phyloP scores from a whole-genome alignment of 441 rosid genomes.

The Adansonia gregorii region DNA sequence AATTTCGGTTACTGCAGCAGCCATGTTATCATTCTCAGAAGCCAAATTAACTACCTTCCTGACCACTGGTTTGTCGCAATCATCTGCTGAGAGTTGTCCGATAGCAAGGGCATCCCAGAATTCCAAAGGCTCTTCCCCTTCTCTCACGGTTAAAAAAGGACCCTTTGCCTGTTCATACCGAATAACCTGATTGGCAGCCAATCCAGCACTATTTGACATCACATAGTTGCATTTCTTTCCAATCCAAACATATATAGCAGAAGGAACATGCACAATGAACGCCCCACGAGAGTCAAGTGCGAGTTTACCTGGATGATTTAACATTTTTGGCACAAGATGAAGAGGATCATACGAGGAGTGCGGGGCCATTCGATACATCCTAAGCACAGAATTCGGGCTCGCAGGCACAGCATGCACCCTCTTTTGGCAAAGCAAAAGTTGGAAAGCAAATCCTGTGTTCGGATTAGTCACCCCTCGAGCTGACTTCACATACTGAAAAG shows the following conservation, averaged over 20 bases:
- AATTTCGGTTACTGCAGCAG: slow-evolving; percentile 19
- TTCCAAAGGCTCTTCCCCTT: slow-evolving; percentile 62
- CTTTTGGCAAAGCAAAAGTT: slow-evolving; percentile 78
- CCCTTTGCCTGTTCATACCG: slow-evolving; percentile 67
- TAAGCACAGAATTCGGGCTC: slow-evolving; percentile 55
- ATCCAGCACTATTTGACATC: slow-evolving; percentile 57
- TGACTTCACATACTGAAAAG: slow-evolving; percentile 71
- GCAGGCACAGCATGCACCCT: slow-evolving; percentile 71
- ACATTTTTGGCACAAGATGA: slow-evolving; percentile 74
- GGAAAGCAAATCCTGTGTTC: slow-evolving; percentile 80
- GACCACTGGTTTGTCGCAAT: slow-evolving; percentile 25
- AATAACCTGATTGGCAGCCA: slow-evolving; percentile 67
- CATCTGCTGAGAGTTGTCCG: slow-evolving; percentile 37
- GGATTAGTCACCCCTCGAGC: slow-evolving; percentile 79
- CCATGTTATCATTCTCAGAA: background rate
- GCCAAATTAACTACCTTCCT: slow-evolving; percentile 29
- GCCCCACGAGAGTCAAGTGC: slow-evolving; percentile 81
- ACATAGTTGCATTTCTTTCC: slow-evolving; percentile 52
- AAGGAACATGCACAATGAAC: slow-evolving; percentile 63
- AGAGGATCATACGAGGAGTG: slow-evolving; percentile 80
- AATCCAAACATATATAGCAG: slow-evolving; percentile 62
- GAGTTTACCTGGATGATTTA: slow-evolving; percentile 42
- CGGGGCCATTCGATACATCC: slow-evolving; percentile 77
- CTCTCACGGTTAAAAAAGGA: slow-evolving; percentile 46
- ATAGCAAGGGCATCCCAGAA: slow-evolving; percentile 66